Evolutionary conservation across 345 rosid species (phyloP).

Genomic region (Punica granatum): DNA sequence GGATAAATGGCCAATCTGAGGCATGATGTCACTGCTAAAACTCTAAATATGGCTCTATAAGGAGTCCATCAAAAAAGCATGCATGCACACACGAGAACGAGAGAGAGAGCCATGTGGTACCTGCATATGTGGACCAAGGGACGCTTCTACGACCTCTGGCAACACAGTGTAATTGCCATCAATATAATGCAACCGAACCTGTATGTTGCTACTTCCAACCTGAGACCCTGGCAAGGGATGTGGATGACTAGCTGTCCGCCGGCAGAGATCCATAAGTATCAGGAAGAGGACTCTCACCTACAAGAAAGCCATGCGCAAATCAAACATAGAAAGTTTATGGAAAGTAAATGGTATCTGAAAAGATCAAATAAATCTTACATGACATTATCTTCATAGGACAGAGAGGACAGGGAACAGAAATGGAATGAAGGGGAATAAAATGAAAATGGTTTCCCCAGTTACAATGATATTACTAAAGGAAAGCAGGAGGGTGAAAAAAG

Average conservation of each 20-base stretch:
- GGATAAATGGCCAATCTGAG: background rate
- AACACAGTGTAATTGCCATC: conserved; percentile 95
- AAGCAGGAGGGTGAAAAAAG: background rate
- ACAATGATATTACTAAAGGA: background rate
- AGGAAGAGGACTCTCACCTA: conserved; percentile 97
- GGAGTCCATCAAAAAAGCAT: background rate
- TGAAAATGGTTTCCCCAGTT: background rate
- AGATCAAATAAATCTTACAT: background rate
- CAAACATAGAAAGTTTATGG: background rate
- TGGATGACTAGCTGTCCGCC: conserved; percentile 61
- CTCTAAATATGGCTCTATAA: background rate
- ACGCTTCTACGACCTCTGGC: conserved; percentile 99
- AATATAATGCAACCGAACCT: conserved; percentile 94
- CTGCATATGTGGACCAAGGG: conserved; percentile 99
- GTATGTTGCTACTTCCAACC: conserved; percentile 84
- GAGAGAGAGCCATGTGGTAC: conserved; percentile 31
- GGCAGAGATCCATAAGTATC: conserved; percentile 96
- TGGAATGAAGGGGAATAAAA: background rate
- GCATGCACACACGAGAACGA: background rate
- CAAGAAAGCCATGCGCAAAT: conserved; percentile 10
- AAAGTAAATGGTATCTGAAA: background rate
- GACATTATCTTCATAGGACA: background rate
- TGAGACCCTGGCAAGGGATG: conserved; percentile 93
- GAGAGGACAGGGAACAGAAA: background rate
- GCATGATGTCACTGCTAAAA: background rate